These are phyloP conservation scores for Leccinum pseudoinsigne DNA, from an alignment of 1,284 basidiomycete genomes.

Conservation along the genomic window DNA sequence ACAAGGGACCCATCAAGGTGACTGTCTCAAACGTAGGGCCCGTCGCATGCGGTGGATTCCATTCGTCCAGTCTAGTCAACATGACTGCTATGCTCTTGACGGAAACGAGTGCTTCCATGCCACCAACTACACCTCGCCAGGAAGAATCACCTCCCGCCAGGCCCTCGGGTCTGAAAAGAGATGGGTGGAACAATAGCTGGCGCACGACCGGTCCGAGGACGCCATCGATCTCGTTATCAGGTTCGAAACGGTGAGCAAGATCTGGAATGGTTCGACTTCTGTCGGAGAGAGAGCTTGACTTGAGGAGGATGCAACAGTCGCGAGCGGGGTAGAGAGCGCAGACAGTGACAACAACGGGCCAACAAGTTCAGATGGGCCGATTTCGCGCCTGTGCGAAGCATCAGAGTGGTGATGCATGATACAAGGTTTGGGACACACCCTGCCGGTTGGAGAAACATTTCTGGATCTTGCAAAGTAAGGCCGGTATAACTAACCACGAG, in stretches of 20 bases:
- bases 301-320: slow-evolving; percentile 13
- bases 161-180: slow-evolving; percentile 62
- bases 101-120: slow-evolving; percentile 78
- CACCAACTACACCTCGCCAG: slow-evolving; percentile 88
- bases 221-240: slow-evolving; percentile 54
- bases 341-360: slow-evolving; percentile 72
- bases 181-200: slow-evolving; percentile 60
- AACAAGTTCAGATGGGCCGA: slow-evolving; percentile 79
- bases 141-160: slow-evolving; percentile 66
- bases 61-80: slow-evolving; percentile 71
- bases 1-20: slow-evolving; percentile 79
- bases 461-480: slow-evolving; percentile 87
- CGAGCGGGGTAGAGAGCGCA: slow-evolving; percentile 56
- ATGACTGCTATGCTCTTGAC: slow-evolving; percentile 83
- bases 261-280: slow-evolving; percentile 73
- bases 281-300: slow-evolving; percentile 40
- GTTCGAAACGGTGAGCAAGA: slow-evolving; percentile 67
- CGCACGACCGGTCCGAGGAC: slow-evolving; percentile 61
- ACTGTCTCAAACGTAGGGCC: slow-evolving; percentile 62
- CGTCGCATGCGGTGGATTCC: slow-evolving; percentile 62
- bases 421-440: slow-evolving; percentile 49
- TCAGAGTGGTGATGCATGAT: slow-evolving; percentile 9
- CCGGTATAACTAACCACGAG: slow-evolving; percentile 91
- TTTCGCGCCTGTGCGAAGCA: slow-evolving; percentile 47
- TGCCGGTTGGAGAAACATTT: slow-evolving; percentile 90